A percentile compares a stretch with the other conserved stretches of the same genome.
phyloP scores from a whole-genome alignment of 2,329 filamentous ascomycete species.

The Monosporascus sp. region DNA sequence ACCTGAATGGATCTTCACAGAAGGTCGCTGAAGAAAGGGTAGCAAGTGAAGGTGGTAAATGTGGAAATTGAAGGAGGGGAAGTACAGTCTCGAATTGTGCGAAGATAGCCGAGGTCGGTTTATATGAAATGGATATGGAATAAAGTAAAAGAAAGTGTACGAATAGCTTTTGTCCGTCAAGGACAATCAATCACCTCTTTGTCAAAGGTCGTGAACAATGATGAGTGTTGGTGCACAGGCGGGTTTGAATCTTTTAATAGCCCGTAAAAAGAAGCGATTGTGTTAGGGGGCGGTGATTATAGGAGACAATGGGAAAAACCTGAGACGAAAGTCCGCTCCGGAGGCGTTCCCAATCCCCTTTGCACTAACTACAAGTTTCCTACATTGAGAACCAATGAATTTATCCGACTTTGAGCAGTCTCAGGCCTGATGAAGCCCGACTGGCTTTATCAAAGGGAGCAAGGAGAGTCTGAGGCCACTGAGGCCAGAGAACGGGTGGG shows the following conservation, averaged over 20 bases:
- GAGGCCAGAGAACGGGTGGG: constrained; percentile 10
- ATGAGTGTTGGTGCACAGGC: constrained; percentile 9
- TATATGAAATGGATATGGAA: constrained; percentile 16
- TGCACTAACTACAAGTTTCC: constrained; percentile 17
- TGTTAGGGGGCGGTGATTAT: constrained; percentile 8
- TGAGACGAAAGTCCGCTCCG: constrained; percentile 2
- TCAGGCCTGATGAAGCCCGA: constrained; percentile 18
- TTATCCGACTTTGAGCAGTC: constrained; percentile 13
- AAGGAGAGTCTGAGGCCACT: constrained; percentile 9
- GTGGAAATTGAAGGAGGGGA: neutral
- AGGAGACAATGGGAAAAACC: constrained; percentile 5
- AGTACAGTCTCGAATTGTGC: neutral
- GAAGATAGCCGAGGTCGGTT: constrained; percentile 10
- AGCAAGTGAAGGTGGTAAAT: constrained; percentile 1
- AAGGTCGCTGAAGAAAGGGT: constrained; percentile 10
- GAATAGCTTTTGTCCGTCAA: constrained; percentile 17
- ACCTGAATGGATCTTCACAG: constrained; percentile 7
- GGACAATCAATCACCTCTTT: constrained; percentile 15
- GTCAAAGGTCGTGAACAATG: constrained; percentile 15
- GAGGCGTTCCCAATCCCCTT: constrained; percentile 15
- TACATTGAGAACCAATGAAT: constrained; percentile 20
- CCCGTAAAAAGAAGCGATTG: constrained; percentile 5
- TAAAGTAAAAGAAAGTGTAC: constrained; percentile 14
- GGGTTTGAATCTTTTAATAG: constrained; percentile 15
- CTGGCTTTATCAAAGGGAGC: constrained; percentile 9